Conservation (phyloP, 176 grass and related monocot genomes). For the Triticum monococcum region DNA sequence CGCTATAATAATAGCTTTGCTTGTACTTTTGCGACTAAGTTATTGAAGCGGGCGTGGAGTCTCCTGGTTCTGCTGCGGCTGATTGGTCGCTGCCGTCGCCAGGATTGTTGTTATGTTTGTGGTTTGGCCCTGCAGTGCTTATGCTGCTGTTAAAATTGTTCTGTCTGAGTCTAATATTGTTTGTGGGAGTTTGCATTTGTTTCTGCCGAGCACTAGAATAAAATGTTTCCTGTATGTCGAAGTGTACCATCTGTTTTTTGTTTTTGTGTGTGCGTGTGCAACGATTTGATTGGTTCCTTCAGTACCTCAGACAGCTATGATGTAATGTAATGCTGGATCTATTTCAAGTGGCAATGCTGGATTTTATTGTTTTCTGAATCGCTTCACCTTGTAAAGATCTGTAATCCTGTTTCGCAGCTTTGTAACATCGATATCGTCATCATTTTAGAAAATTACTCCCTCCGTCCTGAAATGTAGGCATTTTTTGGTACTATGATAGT, state of each 20-base stretch:
- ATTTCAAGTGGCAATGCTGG: background rate
- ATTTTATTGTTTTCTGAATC: background rate
- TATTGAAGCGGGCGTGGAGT: conserved; percentile 1
- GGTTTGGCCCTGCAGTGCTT: conserved; percentile 1
- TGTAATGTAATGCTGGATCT: conserved; percentile 10
- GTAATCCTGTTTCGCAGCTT: background rate
- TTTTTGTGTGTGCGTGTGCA: background rate
- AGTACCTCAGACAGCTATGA: background rate
- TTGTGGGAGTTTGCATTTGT: conserved; percentile 26
- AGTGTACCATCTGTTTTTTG: background rate
- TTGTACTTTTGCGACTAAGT: background rate
- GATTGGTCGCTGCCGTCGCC: background rate
- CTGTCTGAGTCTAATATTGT: background rate
- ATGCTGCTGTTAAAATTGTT: background rate
- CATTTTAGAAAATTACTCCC: background rate
- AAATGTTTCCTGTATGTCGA: conserved; percentile 20
- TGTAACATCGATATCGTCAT: background rate
- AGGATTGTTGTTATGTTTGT: conserved; percentile 26
- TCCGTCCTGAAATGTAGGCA: too few relatives aligned
- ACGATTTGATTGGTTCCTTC: conserved; percentile 22
- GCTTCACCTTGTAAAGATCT: background rate
- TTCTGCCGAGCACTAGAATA: conserved; percentile 37
- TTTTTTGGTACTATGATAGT: too few relatives aligned
- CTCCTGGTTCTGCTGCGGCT: background rate
- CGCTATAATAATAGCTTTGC: conserved; percentile 31